Evolutionary conservation across 257 asterid genomes (phyloP).

Genomic region (Solanum raphanifolium): DNA sequence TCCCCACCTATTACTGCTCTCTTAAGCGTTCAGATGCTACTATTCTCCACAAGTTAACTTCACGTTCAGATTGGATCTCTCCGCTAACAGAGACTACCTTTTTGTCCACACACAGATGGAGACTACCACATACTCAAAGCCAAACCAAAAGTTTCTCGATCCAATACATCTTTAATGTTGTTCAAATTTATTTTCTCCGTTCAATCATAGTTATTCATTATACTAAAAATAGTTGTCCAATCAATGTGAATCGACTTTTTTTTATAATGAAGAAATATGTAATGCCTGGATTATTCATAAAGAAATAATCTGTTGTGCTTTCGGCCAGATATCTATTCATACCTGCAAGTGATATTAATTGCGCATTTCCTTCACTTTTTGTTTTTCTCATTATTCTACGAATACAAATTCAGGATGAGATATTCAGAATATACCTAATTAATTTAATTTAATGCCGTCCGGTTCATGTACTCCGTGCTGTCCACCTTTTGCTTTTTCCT

Average conservation of each 20-base stretch:
- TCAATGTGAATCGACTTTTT: background rate
- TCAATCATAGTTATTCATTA: rapidly evolving
- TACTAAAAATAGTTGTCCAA: rapidly evolving
- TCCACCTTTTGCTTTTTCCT: background rate
- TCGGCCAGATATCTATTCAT: background rate
- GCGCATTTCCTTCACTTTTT: background rate
- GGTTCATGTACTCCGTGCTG: background rate
- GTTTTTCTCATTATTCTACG: background rate
- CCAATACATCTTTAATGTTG: background rate
- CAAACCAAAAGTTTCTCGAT: background rate
- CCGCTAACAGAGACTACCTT: background rate
- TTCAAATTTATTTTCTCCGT: too few relatives aligned
- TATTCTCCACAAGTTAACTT: background rate
- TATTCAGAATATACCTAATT: background rate
- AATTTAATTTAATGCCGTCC: background rate
- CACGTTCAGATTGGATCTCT: background rate
- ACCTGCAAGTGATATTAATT: background rate
- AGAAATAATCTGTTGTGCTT: background rate
- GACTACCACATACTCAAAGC: background rate
- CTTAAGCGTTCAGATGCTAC: background rate
- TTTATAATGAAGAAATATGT: background rate
- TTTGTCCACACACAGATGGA: background rate
- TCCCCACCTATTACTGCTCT: background rate
- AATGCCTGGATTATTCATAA: background rate
- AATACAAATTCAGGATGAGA: background rate